Base-by-base conservation (phyloP, 2,329 filamentous ascomycete genomes). In the Neofusicoccum cordaticola region DNA sequence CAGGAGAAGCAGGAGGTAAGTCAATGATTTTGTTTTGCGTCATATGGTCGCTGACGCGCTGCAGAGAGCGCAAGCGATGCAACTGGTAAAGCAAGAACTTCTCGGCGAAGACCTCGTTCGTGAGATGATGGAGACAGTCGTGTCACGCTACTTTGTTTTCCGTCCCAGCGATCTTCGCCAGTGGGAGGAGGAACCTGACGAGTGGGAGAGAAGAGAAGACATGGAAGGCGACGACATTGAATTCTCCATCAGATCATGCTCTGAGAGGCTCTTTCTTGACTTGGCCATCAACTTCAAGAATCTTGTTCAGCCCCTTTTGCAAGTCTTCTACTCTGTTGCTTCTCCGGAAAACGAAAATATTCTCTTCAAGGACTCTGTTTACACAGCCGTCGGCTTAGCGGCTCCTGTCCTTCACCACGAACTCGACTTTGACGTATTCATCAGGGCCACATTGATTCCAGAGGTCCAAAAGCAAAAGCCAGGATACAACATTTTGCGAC, bases 171-270 rank as follows among this genome's bases (percentile, higher is more conserved):
- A 99, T 76, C 85, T 98, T 0, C 88, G 92, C 67, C 90, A 92
- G 65, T 99, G 95, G 95, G 90, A 96, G 73, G 90, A 96, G 72
- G 93, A 97, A 65, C 92, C 94, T 0, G 92, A 99, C 75, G 93
- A 96, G 62, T 99, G 95, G 93, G 94, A 97, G 76, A 89, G 91
- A 68, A 88, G 90, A 71, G 93, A 97, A 80, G 92, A 96, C 71
- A 90, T 89, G 66, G 87, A 91, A 66, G 88, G 90, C 41, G 91
- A 92, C 69, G 76, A 77, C 66, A 98, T 91, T 85, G 93, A 98
- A 72, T 97, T 93, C 81, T 91, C 94, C 65, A 89, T 98, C 62
- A 88, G 94, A 37, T 92, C 93, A 2, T 98, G 94, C 74, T 90
- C 95, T 0, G 95, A 99, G 77, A 96, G 93, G 77, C 83, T 99